Conservation (phyloP, 139 green algal species). For the Chlorella sp. region DNA sequence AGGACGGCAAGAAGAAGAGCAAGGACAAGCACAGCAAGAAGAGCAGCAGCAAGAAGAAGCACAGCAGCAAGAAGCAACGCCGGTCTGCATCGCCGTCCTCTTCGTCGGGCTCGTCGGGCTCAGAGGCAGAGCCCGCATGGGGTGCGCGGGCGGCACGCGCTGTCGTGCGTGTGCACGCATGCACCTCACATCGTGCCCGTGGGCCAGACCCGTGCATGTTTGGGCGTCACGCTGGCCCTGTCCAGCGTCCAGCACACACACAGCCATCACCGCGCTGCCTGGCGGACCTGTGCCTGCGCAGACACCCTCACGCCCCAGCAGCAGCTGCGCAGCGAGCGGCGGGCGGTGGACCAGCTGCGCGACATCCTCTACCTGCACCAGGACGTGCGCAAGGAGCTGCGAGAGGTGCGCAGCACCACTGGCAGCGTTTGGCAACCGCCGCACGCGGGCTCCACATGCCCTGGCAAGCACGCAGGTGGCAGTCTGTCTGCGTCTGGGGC, state of each 20-base stretch:
- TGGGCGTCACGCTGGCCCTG: too few species aligned
- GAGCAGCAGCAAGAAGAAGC: background rate
- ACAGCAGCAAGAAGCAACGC: background rate
- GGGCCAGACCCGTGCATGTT: too few species aligned
- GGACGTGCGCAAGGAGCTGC: conserved; percentile 23
- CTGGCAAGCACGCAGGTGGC: background rate
- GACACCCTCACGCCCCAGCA: conserved; percentile 4
- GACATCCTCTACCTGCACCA: conserved; percentile 16
- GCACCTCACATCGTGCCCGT: too few species aligned
- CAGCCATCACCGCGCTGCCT: too few species aligned
- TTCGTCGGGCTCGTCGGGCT: too few species aligned
- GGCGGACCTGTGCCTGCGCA: too few species aligned
- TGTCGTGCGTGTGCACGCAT: too few species aligned
- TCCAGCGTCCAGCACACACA: too few species aligned
- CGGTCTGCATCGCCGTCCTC: too few species aligned
- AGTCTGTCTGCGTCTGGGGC: background rate
- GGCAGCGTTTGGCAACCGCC: background rate
- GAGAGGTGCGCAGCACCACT: conserved; percentile 6
- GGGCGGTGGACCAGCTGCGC: conserved; percentile 17
- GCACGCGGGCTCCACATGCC: background rate
- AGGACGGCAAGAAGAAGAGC: background rate
- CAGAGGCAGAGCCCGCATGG: too few species aligned
- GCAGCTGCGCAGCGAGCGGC: conserved; percentile 16
- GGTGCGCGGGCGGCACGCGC: too few species aligned
- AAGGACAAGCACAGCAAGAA: background rate